Evolutionary conservation across 2,329 filamentous ascomycete species (phyloP), one percentile per base, ranked within the genome.

Genomic region (Simplicillium aogashimaense): DNA sequence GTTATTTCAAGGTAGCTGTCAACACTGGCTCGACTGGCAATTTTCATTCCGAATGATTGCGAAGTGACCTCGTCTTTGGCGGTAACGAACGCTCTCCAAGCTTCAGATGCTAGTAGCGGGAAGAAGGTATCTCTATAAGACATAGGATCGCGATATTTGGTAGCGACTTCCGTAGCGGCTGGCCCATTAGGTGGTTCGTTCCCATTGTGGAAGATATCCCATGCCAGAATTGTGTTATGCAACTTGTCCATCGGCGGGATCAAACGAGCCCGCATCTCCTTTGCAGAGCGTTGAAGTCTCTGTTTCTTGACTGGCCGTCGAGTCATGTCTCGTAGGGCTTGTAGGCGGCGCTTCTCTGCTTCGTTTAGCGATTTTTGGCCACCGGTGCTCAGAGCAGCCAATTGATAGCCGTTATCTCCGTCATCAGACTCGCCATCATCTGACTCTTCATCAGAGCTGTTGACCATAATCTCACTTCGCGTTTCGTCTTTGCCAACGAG

Each of bases 1-100:
- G 85, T 90, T 45, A 97, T 79, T 64, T 98, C 92, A 45, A 95
- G 74, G 53, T 94, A 97, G 38, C 83, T 83, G 61, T 98, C 92
- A 10, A 98, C 88, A 36, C 81, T 92, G 54, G 92, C 81, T 45
- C 92, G 83, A 53, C 84, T 94, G 37, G 85, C 76, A 39, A 98
- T 76, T 54, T 89, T 94, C 59, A 97, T 79, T 44, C 88, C 86
- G 53, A 95, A 94, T 0, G 86, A 69, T 54, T 83, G 87, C 47
- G 80, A 78, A 15, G 76, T 84, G 36, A 81, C 78, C 59, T 98
- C 92, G 53, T 95, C 87, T 57, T 89, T 89, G 15, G 86, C 77
- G 37, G 87, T 89, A 38, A 94, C 81, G 57, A 98, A 92, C 4
- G 86, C 85, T 55, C 94, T 85, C 92, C 92, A 98, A 25, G 90